Conservation (phyloP, 2,329 filamentous ascomycete species). For the Diaporthe sp. region DNA sequence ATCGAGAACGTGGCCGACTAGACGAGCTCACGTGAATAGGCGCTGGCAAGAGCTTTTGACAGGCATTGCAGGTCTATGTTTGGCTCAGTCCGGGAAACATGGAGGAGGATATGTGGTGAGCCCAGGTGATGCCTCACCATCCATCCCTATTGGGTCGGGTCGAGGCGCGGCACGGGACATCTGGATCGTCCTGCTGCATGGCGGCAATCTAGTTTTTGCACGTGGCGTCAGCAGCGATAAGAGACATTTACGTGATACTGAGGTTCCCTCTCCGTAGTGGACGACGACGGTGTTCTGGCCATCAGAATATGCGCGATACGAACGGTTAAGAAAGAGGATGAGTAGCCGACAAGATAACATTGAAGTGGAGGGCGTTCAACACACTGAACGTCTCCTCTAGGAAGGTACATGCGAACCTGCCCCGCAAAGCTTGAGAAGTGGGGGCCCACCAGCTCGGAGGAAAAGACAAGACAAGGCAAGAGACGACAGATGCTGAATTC, state of each 20-base stretch:
- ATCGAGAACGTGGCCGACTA: background rate
- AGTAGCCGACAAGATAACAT: background rate
- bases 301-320: too few species aligned
- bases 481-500: too few species aligned
- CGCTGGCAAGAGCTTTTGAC: background rate
- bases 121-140: background rate
- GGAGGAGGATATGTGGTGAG: background rate
- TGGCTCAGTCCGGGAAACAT: background rate
- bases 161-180: background rate
- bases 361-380: background rate
- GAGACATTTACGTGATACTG: background rate
- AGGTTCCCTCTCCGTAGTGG: background rate
- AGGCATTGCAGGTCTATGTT: background rate
- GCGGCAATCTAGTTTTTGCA: background rate
- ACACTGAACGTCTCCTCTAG: background rate
- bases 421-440: conserved; percentile 13
- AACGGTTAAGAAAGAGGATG: background rate
- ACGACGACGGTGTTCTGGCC: background rate
- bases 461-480: background rate
- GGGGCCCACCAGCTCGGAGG: background rate
- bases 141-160: background rate
- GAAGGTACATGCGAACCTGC: conserved; percentile 25
- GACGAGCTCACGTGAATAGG: background rate
- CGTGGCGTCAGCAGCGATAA: background rate
- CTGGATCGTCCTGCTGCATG: background rate